These are phyloP conservation scores for Penicillium psychrofluorescens DNA, from an alignment of 495 filamentous ascomycete species.

Conservation along the genomic window DNA sequence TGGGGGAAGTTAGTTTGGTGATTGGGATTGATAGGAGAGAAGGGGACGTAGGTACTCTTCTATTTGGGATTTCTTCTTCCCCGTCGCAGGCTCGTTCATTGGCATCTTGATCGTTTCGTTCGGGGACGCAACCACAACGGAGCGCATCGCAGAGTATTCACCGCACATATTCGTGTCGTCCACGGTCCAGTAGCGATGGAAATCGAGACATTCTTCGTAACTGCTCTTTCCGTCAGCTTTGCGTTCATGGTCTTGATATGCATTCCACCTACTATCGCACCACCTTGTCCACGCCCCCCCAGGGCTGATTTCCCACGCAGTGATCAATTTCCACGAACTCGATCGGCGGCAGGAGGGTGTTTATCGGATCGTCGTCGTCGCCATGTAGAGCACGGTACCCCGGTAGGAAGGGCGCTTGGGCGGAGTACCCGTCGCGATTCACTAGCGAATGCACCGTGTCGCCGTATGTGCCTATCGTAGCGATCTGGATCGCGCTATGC, in stretches of 20 bases:
- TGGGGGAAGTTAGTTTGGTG: slow-evolving; percentile 1
- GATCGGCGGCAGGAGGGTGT: slow-evolving; percentile 42
- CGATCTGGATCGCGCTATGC: slow-evolving; percentile 48
- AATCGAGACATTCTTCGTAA: slow-evolving; percentile 70
- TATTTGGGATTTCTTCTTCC: slow-evolving; percentile 72
- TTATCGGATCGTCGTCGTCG: slow-evolving; percentile 31
- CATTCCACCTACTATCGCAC: slow-evolving; percentile 53
- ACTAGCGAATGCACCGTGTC: slow-evolving; percentile 80
- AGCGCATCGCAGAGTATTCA: slow-evolving; percentile 72
- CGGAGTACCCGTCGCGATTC: slow-evolving; percentile 51
- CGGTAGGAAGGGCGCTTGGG: slow-evolving; percentile 56
- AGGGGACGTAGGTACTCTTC: slow-evolving; percentile 53
- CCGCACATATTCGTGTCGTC: slow-evolving; percentile 74
- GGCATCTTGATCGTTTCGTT: slow-evolving; percentile 79
- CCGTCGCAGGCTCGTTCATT: slow-evolving; percentile 78
- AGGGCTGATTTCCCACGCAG: slow-evolving; percentile 81
- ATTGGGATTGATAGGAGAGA: not conserved
- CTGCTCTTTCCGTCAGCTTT: slow-evolving; percentile 10
- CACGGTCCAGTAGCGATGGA: slow-evolving; percentile 84
- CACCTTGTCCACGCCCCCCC: slow-evolving; percentile 64
- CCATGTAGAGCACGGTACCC: slow-evolving; percentile 48
- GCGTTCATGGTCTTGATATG: not conserved
- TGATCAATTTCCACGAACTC: slow-evolving; percentile 66
- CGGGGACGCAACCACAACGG: slow-evolving; percentile 67
- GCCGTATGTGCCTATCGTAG: slow-evolving; percentile 70